Base-by-base conservation (phyloP, 2,329 filamentous ascomycete species). In the Verticillium tricorpus region DNA sequence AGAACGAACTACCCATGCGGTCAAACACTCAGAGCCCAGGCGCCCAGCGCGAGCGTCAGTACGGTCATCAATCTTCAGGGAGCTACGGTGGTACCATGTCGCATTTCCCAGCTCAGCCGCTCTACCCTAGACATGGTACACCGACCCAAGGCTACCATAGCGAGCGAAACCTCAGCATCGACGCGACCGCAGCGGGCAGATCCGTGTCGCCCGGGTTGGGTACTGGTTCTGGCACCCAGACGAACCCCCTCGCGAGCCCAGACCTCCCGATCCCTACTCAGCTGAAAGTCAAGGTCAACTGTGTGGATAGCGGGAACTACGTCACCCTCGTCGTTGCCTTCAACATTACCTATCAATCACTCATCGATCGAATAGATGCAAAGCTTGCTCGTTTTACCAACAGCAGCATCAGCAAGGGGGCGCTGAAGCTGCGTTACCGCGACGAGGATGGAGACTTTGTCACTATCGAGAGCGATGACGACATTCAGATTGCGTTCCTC, bases 321-420 rank as follows among this genome's bases (percentile, higher is more conserved):
- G 90, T 97, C 63, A 97, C 94, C 1, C 83, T 99, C n/a, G 94
- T 99, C 12, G 96, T 97, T 52, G 91, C 92, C 35, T 96, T 92
- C 76, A 97, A 96, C 73, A 98, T 98, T 69, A 90, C 92, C 50
- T 98, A 96, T 76, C 92, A 95, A 67, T 95, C 92, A 28, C 82
- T 99, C 61, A 93, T 95, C 66, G 95, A 98, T 72, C 90, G 95
- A 12, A 97, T 99, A 69, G 95, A 99, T 71, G 92, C 93, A 32
- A 99, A 99, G 75, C 85, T 99, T 62, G 90, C 90, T 63, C 88
- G 92, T 61, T 93, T 93, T 69, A 96, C 92, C 22, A 89, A 85
- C 68, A 90, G 91, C 72, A 93, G 90, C 60, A 93, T 97, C 70
- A 88, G 88, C 68, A 89, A 87, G 70, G 91, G 92, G 65, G 89